Base-by-base conservation (phyloP, 345 rosid species). In the Mangifera indica region DNA sequence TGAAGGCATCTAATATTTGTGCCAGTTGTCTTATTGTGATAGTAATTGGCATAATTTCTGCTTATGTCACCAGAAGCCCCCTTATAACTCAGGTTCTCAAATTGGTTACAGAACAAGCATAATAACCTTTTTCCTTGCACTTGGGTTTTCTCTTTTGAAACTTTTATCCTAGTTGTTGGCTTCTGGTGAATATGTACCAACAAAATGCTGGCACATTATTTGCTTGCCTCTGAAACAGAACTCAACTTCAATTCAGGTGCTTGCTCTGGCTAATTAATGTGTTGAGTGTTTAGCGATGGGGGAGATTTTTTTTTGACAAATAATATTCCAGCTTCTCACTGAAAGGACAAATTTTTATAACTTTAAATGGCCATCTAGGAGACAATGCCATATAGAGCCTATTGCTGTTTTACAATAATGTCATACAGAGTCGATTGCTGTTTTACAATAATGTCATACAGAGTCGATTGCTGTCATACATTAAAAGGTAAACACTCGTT, bases 341-440 rank as follows among this genome's bases (percentile, higher is more conserved):
- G 12, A 40, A 73, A n/a, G 45, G 72, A 74, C 54, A 53, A 62
- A 29, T n/a, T 65, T 15, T 59, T 64, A 18, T 25, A 61, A 77
- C n/a, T 53, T 15, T 61, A 34, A 45, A 24, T n/a, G 60, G 65
- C 55, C 32, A 55, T 56, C 60, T 37, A 44, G 44, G 63, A 53
- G 40, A 48, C 69, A 25, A 18, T 62, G n/a, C 7, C 22, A 49
- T 48, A 32, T 20, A 25, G 72, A 46, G 56, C 45, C 1, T 3
- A 21, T 17, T 9, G 45, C 18, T 60, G 9, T 3, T 34, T 18
- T 22, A 2, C n/a, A 10, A 46, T 68, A 25, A 18, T 61, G n/a
- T 11, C 22, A 49, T 46, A 29, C 13, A 24, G 72, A 46, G 63
- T 10, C 66, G 45, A 32, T 13, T 22, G 22, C 49, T 48, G 40